Evolutionary conservation across 1,139 yeast genomes (phyloP).

Genomic region (Wickerhamomyces sp.): DNA sequence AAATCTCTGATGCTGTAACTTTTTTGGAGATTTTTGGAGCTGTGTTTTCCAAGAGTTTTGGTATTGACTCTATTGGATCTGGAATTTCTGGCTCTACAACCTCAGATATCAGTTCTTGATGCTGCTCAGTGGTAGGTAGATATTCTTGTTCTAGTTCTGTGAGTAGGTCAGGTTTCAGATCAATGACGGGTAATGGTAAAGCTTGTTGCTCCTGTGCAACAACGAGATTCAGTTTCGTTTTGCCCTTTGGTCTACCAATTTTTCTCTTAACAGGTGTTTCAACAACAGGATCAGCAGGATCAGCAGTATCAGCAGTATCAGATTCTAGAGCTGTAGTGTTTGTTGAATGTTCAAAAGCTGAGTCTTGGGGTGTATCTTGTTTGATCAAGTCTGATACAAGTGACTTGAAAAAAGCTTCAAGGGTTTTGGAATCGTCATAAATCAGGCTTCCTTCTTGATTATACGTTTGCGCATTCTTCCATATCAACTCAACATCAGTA

Average conservation of each 20-base stretch:
- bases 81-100: conserved; percentile 2
- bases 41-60: neutral
- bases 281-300: conserved; percentile 2
- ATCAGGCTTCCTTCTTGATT: conserved; percentile 85
- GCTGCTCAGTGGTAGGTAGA: conserved; percentile 1
- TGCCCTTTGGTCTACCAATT: conserved; percentile 16
- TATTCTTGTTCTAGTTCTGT: too few relatives aligned
- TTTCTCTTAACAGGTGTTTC: conserved; percentile 11
- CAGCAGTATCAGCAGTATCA: too few relatives aligned
- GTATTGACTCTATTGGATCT: conserved; percentile 5
- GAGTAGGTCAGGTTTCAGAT: too few relatives aligned
- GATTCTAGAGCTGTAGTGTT: too few relatives aligned
- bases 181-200: too few relatives aligned
- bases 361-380: neutral
- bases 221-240: neutral
- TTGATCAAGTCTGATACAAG: conserved; percentile 25
- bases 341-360: too few relatives aligned
- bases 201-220: too few relatives aligned
- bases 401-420: conserved; percentile 40
- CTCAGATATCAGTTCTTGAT: neutral
- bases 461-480: conserved; percentile 74
- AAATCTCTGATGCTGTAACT: conserved; percentile 17
- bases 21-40: neutral
- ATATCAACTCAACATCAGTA: conserved; percentile 70
- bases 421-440: conserved; percentile 65